Base-by-base conservation (phyloP, 106 monocot genomes). In the Allium cepa region DNA sequence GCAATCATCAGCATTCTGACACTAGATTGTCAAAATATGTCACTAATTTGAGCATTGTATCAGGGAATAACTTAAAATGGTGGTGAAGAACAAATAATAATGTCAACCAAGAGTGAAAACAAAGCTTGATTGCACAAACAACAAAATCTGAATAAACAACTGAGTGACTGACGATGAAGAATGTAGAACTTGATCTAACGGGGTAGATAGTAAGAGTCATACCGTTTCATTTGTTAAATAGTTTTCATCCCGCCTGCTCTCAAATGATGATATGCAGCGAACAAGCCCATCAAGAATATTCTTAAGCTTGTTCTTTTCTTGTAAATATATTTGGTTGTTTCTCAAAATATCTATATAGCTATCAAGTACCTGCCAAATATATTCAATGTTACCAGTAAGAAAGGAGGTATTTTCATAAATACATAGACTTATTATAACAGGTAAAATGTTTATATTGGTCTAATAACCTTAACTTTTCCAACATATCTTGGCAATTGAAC, bases 331-430 rank as follows among this genome's bases (percentile, higher is more conserved):
- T 64, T 85, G 87, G 55, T 74, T 81, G 75, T 85, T 91, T 72
- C 73, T 83, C n/a, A 95, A 63, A 75, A 95, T 85, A 79, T 88
- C 85, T 16, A 72, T 59, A 64, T 88, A 95, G 63, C 88, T 83
- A 59, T 85, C 88, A 60, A 95, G 75, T 68, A 90, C 90, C 94
- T 94, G 80, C 27, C 48, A 69, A n/a, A 69, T 8, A 27, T 22
- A 36, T 36, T 36, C 36, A 36, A 36, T 1, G 5, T 36, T 36
- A 2, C 36, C 1, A 36, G 36, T 4, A 36, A 36, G 36, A 36
- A 5, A 36, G 36, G 36, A 36, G 36, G 36, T 5, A 36, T 36
- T 4, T 3, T 36, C 36, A 36, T 36, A 36, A 36, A 5, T 36
- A 36, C 36, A 36, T 36, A 36, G 36, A 36, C 36, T 36, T 36